Evolutionary conservation across 2,329 filamentous ascomycete species (phyloP).

Genomic region (Annulohypoxylon truncatum): DNA sequence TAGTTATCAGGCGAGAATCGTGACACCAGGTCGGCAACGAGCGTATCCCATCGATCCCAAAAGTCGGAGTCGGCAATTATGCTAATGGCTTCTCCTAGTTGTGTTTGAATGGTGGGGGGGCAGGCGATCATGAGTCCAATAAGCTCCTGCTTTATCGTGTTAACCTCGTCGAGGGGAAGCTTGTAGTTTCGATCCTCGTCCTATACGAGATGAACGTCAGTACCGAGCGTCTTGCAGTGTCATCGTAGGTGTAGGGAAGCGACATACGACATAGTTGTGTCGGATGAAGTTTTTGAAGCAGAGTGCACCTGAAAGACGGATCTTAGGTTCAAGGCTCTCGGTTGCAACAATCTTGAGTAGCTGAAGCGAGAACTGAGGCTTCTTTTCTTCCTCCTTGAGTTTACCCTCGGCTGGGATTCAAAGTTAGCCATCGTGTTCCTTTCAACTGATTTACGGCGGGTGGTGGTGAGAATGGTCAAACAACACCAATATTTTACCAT

Average conservation of each 20-base stretch:
- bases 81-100: conserved; percentile 96
- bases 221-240: conserved; percentile 10
- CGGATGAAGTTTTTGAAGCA: conserved; percentile 99
- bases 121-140: conserved; percentile 97
- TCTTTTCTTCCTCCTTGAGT: conserved; percentile 81
- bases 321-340: conserved; percentile 76
- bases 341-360: conserved; percentile 92
- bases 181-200: conserved; percentile 96
- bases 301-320: conserved; percentile 86
- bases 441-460: neutral
- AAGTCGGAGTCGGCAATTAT: conserved; percentile 98
- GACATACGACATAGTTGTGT: conserved; percentile 84
- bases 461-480: conserved; percentile 12
- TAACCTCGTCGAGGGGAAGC: conserved; percentile 83
- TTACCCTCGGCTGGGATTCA: conserved; percentile 77
- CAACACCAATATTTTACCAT: neutral
- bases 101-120: conserved; percentile 86
- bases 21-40: conserved; percentile 88
- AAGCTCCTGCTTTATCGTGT: conserved; percentile 92
- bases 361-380: conserved; percentile 86
- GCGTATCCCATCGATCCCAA: conserved; percentile 94
- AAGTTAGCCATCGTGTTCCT: conserved; percentile 25
- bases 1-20: conserved; percentile 85
- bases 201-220: conserved; percentile 51
- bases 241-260: neutral